Evolutionary conservation across 1,284 basidiomycete species (phyloP), one percentile per base, ranked within the genome.

Genomic region (Ceratobasidium sp.): DNA sequence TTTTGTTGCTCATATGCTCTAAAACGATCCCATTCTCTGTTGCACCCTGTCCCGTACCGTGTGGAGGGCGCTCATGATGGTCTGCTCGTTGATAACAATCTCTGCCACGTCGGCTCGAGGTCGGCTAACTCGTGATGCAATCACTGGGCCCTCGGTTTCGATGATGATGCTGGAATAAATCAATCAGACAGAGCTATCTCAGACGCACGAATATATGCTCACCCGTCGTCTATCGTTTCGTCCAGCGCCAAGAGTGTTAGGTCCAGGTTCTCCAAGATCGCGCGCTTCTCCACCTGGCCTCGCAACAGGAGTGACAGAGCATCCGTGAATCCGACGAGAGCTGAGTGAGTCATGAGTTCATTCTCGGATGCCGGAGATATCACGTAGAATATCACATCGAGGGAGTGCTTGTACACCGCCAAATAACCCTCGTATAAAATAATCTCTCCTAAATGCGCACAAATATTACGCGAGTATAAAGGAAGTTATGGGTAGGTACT

Each of bases 11-110:
- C 33, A 36, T 36, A 36, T 11, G 33, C 33, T 36, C 74, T 79
- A 85, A 66, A 85, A 78, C 74, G 83, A 82, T 57, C 80, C 81
- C 72, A 88, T 86, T 59, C 84, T 80, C 77, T 87, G 85, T 72
- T 85, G 83, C 75, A 90, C 83, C 77, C 84, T 83, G 77, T 95
- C 93, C 78, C 89, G 91, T 74, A 97, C 87, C 1, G 90, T 93
- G 77, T 93, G 91, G 79, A 95, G 93, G 41, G 93, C 93, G 76
- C 83, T 94, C 84, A 96, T 83, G 71, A 97, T 83, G 3, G 93
- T 96, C 80, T 98, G 95, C 80, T 99, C 97, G 83, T 98, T 99
- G 84, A 99, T 97, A 72, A 97, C 91, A 73, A 99, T 97, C 75
- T 98, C 95, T 46, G 91, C 91, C 66, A 93, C 90, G 78, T 99